Percentiles rank a stretch among this genome's conserved stretches.
Evolutionary conservation across 2,329 filamentous ascomycete species (phyloP).

Genomic region (Cercospora sojina): DNA sequence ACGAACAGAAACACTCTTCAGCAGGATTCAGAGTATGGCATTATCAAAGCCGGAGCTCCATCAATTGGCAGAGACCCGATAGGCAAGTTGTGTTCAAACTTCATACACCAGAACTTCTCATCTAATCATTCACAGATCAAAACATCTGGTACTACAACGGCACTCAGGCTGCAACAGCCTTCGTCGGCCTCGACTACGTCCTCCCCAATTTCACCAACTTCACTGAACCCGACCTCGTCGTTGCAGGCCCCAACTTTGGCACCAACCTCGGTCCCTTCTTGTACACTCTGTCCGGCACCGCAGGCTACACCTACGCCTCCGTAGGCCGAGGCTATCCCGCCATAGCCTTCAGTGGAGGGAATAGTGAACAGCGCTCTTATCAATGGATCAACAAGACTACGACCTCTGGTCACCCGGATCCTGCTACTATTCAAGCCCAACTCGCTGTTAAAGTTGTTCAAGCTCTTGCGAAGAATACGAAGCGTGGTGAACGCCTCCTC

Average conservation of each 20-base stretch:
- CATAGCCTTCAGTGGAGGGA: conserved; percentile 50
- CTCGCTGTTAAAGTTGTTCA: conserved; percentile 48
- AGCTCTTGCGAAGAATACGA: conserved; percentile 44
- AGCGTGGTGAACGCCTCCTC: conserved; percentile 38
- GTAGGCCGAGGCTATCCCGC: conserved; percentile 51
- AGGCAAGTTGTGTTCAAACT: not conserved
- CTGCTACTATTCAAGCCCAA: conserved; percentile 46
- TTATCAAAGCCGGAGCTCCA: conserved; percentile 50
- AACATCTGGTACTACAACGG: conserved; percentile 63
- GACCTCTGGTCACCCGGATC: conserved; percentile 38
- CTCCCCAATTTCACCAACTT: conserved; percentile 52
- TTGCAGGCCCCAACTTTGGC: conserved; percentile 58
- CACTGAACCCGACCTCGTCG: conserved; percentile 53
- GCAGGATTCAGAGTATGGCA: conserved; percentile 45
- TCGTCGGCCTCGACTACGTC: conserved; percentile 52
- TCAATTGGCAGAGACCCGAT: conserved; percentile 53
- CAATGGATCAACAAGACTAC: conserved; percentile 45
- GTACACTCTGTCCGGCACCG: conserved; percentile 53
- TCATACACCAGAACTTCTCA: not conserved
- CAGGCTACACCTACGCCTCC: conserved; percentile 52
- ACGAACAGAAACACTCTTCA: conserved; percentile 46
- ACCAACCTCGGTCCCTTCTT: conserved; percentile 56
- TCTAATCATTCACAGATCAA: conserved; percentile 38
- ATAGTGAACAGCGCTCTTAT: conserved; percentile 45
- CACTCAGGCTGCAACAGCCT: conserved; percentile 56